A percentile compares a stretch with the other conserved stretches of the same genome.
These are phyloP conservation scores for Penicillium glabrum DNA, from an alignment of 2,329 filamentous ascomycete species.

Conservation along the genomic window DNA sequence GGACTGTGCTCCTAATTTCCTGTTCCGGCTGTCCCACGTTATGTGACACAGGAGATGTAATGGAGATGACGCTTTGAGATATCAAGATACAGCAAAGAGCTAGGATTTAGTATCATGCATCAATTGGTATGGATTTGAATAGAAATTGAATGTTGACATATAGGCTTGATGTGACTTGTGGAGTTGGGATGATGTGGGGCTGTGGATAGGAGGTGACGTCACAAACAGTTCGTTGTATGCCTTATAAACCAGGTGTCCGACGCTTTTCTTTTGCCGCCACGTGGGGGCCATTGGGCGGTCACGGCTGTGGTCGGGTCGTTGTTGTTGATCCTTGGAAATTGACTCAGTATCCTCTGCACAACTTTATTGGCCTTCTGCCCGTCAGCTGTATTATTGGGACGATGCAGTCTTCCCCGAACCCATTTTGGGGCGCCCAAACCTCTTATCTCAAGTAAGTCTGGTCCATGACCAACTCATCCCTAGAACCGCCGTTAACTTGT, in stretches of 20 bases:
- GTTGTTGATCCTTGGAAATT: background rate
- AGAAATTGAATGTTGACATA: too few relatives aligned
- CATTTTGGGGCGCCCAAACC: slow-evolving; percentile 30
- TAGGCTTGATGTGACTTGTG: background rate
- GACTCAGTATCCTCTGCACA: background rate
- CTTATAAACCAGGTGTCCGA: background rate
- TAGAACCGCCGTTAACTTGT: background rate
- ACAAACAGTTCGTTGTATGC: background rate
- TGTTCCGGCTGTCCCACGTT: too few relatives aligned
- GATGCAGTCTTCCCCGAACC: background rate
- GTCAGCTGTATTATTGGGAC: background rate
- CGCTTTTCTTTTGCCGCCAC: background rate
- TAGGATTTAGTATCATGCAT: too few relatives aligned
- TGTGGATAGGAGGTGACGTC: background rate
- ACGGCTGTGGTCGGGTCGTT: background rate
- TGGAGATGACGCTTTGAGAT: too few relatives aligned
- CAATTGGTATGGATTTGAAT: too few relatives aligned
- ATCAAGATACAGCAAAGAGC: too few relatives aligned
- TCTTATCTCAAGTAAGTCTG: slow-evolving; percentile 30
- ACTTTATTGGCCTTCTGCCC: background rate
- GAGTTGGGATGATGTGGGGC: background rate
- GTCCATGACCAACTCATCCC: background rate
- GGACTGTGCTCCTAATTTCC: too few relatives aligned
- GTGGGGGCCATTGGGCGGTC: background rate
- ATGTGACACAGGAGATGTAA: too few relatives aligned